Base-by-base conservation (phyloP, 1,139 yeast species). In the Kurtzmaniella quercitrusa region DNA sequence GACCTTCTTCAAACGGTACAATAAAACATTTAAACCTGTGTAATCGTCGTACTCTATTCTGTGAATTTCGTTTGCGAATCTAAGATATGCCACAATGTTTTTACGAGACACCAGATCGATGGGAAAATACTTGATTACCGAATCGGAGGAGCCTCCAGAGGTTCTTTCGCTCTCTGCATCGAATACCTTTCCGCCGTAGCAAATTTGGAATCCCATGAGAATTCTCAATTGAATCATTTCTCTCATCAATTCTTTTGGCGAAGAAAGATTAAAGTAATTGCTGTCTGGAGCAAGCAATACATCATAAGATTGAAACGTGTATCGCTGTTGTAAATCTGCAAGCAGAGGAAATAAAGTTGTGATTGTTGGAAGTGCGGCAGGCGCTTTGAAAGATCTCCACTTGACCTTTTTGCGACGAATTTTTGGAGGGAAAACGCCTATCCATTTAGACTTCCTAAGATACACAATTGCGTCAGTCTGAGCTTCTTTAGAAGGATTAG, bases 361-460 rank as follows among this genome's bases (percentile, higher is more conserved):
- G 1, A 88, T 81, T 0, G 85, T 68, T 0, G 99, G 99, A 19
- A 94, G 66, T 3, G 95, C 84, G 0, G 98, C 98, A 0, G 99
- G 99, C 0, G 96, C 81, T 30, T 88, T 85, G 43, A 94, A 72
- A 0, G 98, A 91, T 45, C 88, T 77, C 98, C 98, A 94, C 57
- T 91, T 91, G 38, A 91, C 84, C 11, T 78, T 71, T 50, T 81
- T 76, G 38, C 89, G 68, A 42, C 77, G 79, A 19, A 82, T 78
- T 37, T 78, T 76, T 12, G 75, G 73, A 0, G 97, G 96, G 54
- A 88, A 87, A 0, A 88, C 94, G 60, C 86, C 88, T 43, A 82
- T 83, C 98, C 98, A 94, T 48, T 95, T 75, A 38, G 74, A 67
- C 7, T 52, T 50, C 30, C 35, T 87, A 78, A 55, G 45, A 42